Percentiles rank a stretch among this genome's conserved stretches.
Conservation (phyloP, 2,329 filamentous ascomycete species). For the Colletotrichum sidae region DNA sequence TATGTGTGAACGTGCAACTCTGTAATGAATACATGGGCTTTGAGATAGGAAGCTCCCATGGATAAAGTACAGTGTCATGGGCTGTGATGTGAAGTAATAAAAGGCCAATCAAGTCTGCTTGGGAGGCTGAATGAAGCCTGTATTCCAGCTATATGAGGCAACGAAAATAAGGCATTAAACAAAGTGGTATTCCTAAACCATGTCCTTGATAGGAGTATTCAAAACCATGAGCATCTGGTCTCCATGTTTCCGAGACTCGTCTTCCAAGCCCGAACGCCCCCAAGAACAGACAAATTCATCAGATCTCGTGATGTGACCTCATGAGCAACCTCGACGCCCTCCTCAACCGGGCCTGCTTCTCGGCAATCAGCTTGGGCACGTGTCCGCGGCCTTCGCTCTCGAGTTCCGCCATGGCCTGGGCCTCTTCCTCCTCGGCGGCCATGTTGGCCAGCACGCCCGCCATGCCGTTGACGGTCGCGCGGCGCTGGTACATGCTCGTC, state of each 20-base stretch:
- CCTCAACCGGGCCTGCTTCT: constrained; percentile 53
- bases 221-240: constrained; percentile 12
- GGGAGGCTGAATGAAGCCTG: not conserved
- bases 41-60: no score
- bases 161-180: not conserved
- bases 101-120: not conserved
- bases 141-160: no score
- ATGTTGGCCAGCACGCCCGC: constrained; percentile 9
- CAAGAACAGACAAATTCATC: not conserved
- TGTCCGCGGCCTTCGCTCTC: constrained; percentile 36
- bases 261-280: no score
- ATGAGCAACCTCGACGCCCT: constrained; percentile 53
- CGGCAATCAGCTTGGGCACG: constrained; percentile 43
- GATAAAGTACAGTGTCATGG: no score
- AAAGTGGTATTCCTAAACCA: constrained; percentile 24
- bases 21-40: no score
- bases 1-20: not conserved
- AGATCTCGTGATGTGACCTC: constrained; percentile 11
- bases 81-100: no score
- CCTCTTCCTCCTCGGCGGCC: constrained; percentile 40
- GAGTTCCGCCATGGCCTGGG: constrained; percentile 40
- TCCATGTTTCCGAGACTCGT: constrained; percentile 3
- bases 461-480: constrained; percentile 16
- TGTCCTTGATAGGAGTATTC: not conserved
- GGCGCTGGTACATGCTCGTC: constrained; percentile 30